Percentiles rank a stretch among this genome's conserved stretches.
Conservation (phyloP, 257 asterid genomes). For the Ehretia macrophylla region DNA sequence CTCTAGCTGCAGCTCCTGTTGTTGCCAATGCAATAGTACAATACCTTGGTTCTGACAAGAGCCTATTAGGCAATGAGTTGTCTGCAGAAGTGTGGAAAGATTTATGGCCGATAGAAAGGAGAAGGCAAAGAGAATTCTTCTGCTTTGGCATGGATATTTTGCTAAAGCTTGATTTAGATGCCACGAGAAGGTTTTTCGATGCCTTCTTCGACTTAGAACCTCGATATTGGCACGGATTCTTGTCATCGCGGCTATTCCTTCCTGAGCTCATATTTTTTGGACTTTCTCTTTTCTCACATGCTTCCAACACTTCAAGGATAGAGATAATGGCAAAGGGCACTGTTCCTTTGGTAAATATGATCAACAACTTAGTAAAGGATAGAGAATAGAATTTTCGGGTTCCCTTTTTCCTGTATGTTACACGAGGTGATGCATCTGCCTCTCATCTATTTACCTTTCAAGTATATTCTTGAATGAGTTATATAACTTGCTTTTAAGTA, state of each 20-base stretch:
- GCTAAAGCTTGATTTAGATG: constrained; percentile 79
- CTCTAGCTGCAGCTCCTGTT: constrained; percentile 90
- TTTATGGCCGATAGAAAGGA: constrained; percentile 95
- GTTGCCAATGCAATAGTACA: constrained; percentile 81
- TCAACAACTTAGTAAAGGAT: constrained; percentile 67
- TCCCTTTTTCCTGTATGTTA: neutral
- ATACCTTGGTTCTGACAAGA: constrained; percentile 50
- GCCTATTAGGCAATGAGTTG: constrained; percentile 43
- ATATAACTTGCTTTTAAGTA: neutral
- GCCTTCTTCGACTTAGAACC: constrained; percentile 93
- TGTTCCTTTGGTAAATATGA: constrained; percentile 68
- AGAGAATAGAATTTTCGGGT: constrained; percentile 33
- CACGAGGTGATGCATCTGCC: constrained; percentile 7
- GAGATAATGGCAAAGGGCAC: constrained; percentile 95
- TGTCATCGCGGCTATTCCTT: constrained; percentile 85
- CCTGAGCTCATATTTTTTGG: constrained; percentile 82
- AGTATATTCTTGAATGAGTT: constrained; percentile 1
- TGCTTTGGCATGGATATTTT: constrained; percentile 95
- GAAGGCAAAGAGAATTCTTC: constrained; percentile 90
- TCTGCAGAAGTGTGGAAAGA: constrained; percentile 86
- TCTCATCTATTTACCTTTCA: constrained; percentile 1
- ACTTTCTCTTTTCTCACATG: constrained; percentile 67
- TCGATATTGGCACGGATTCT: constrained; percentile 94
- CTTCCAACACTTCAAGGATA: constrained; percentile 73
- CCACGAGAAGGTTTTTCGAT: constrained; percentile 82